Evolutionary conservation across 2,329 filamentous ascomycete genomes (phyloP), one percentile per base, ranked within the genome.

Genomic region (Colletotrichum tofieldiae): DNA sequence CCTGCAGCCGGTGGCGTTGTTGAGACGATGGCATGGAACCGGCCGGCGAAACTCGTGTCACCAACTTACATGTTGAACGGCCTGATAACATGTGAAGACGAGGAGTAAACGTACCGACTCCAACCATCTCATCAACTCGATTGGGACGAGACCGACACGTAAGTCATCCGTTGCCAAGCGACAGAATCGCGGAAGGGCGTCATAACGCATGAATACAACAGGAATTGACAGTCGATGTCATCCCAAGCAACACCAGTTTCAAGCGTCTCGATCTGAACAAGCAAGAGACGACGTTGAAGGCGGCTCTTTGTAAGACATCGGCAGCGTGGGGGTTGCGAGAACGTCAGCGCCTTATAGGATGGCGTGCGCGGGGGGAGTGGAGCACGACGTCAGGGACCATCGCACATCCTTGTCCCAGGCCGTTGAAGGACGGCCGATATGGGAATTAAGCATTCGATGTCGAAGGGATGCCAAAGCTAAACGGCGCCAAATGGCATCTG

Each of bases 331-430:
- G 70, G 56, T 72, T 43, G 35, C 54, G 65, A 72, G 65, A 70
- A 70, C 65, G 70, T 72, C 65, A 72, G 70, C 54, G 70, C 70
- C 66, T 35, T 72, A 72, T 60, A 65, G 70, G 66, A 72, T 70
- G 70, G 70, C 70, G 70, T 72, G 70, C 70, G 70, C 70, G 70
- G 70, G 70, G 70, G 23, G 43, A 47, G 65, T 69, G 70, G 66
- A 64, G 65, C 66, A 49, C 60, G 45, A 60, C 45, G 51, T 65
- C 70, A 56, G 56, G 64, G 20, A 58, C 70, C 70, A 72, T 56
- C 65, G 66, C 65, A 72, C 70, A 69, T 23, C 66, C 70, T 72
- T 72, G 70, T 70, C 70, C 59, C 51, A 59, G 47, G 39, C 54
- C 45, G 55, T 60, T 65, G 65, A 61, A 64, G 39, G 41, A 32